Evolutionary conservation across 345 rosid genomes (phyloP).

Genomic region (Iberis pinnata): DNA sequence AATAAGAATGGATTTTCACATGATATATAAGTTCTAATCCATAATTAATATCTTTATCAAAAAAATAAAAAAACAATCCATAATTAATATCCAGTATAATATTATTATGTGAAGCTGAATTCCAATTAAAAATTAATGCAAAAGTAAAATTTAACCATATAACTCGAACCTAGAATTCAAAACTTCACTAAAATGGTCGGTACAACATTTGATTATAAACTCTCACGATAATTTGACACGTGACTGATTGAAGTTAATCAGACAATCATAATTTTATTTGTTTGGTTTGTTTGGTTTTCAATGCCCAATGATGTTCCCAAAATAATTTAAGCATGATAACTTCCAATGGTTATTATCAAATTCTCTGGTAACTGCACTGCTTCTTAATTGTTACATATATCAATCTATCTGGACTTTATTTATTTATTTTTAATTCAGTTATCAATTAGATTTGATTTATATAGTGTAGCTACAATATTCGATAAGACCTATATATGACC

Average conservation of each 20-base stretch:
- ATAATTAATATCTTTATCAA: too few species aligned
- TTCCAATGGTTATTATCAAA: slow-evolving; percentile 22
- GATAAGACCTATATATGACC: slow-evolving; percentile 31
- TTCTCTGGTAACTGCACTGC: slow-evolving; percentile 25
- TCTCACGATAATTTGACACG: slow-evolving; percentile 24
- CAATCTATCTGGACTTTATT: slow-evolving; percentile 8
- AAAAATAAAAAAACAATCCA: too few species aligned
- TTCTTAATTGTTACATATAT: slow-evolving; percentile 4
- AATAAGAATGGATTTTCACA: too few species aligned
- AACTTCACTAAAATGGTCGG: too few species aligned
- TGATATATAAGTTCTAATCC: too few species aligned
- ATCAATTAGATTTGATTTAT: slow-evolving; percentile 2
- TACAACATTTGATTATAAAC: too few species aligned
- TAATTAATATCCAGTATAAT: too few species aligned
- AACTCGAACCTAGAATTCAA: too few species aligned
- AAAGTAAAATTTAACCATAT: too few species aligned
- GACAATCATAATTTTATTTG: slow-evolving; percentile 4
- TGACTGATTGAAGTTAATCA: slow-evolving; percentile 14
- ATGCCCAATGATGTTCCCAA: slow-evolving; percentile 4
- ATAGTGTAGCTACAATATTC: slow-evolving; percentile 31
- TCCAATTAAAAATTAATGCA: too few species aligned
- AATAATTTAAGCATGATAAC: slow-evolving; percentile 12
- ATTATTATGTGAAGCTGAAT: too few species aligned
- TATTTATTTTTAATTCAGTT: slow-evolving; percentile 1
- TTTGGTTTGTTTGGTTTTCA: slow-evolving; percentile 5